Evolutionary conservation across 768 basidiomycete genomes (phyloP), one percentile per base, ranked within the genome.

Genomic region (Lactifluus hygrophoroides): DNA sequence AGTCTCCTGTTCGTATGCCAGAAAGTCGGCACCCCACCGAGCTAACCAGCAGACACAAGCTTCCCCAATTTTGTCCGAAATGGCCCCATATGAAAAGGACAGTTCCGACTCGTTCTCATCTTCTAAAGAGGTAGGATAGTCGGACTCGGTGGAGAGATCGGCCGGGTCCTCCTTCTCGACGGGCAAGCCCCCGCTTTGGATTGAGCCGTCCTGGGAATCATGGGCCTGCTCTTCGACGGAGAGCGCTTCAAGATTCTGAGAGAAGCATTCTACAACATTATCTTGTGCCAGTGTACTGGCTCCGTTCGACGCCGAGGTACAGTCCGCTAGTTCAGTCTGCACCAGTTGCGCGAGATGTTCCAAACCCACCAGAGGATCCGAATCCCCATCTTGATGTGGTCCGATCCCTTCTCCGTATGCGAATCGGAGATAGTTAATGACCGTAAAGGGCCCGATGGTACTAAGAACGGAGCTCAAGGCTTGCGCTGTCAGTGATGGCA

Each of bases 51-150:
- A 90, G 2, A 81, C 80, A 64, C 86, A 86, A 0, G 90, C 86
- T 71, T 95, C 92, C 13, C 94, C 94, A 56, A 96, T 90, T 73
- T 91, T 94, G 71, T 92, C 83, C 0, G 88, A 88, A 10, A 93
- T 77, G n/a, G 82, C 77, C n/a, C 93, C 94, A 66, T 96, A 95
- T 67, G 84, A 79, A 65, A 84, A 88, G 35, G 73, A 73, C 2
- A 78, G 76, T 14, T 66, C 66, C 6, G 56, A 54, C 2, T 57
- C 61, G 5, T 46, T 56, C 8, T 61, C 63, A 28, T 67, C 56
- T 14, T 60, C 55, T n/a, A 69, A 67, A n/a, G 71, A 64, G 43
- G 65, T 68, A 3, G 67, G 65, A 43, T 65, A 61, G 30, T 56
- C 58, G 2, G 51, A 62, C 2, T 64, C 65, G 21, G 59, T 57